phyloP scores from a whole-genome alignment of 768 basidiomycete species.

The Trametes maxima region DNA sequence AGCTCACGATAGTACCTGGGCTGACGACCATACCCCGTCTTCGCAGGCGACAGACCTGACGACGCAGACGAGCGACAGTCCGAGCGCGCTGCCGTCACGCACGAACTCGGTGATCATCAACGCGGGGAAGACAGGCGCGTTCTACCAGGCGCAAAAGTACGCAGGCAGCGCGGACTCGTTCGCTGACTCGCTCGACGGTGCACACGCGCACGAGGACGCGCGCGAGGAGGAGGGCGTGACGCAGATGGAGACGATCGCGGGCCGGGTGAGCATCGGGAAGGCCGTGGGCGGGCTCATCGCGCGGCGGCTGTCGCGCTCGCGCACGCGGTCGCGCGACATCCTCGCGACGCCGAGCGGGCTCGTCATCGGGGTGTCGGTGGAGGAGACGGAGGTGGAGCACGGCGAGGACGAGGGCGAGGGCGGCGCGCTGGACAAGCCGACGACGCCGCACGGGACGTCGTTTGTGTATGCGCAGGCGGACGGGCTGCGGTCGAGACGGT shows the following conservation, averaged over 20 bases:
- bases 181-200: conserved; percentile 17
- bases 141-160: conserved; percentile 33
- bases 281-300: conserved; percentile 29
- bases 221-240: conserved; percentile 29
- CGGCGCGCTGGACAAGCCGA: neutral
- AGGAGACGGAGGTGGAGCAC: conserved; percentile 28
- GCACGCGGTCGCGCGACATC: conserved; percentile 26
- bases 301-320: conserved; percentile 31
- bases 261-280: conserved; percentile 28
- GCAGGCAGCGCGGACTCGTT: conserved; percentile 35
- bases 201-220: neutral
- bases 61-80: conserved; percentile 8
- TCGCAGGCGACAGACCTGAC: conserved; percentile 15
- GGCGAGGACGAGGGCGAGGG: conserved; percentile 10
- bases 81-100: conserved; percentile 26
- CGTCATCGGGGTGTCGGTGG: conserved; percentile 32
- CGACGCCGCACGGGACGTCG: conserved; percentile 15
- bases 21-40: neutral
- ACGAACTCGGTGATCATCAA: conserved; percentile 29
- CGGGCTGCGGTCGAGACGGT: conserved; percentile 21
- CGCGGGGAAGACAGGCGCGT: conserved; percentile 22
- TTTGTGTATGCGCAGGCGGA: conserved; percentile 13
- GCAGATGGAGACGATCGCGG: conserved; percentile 30
- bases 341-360: conserved; percentile 18
- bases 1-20: neutral